Percentiles rank a stretch among this genome's conserved stretches.
Conservation (phyloP, 441 rosid genomes). For the Isatis lusitanica region DNA sequence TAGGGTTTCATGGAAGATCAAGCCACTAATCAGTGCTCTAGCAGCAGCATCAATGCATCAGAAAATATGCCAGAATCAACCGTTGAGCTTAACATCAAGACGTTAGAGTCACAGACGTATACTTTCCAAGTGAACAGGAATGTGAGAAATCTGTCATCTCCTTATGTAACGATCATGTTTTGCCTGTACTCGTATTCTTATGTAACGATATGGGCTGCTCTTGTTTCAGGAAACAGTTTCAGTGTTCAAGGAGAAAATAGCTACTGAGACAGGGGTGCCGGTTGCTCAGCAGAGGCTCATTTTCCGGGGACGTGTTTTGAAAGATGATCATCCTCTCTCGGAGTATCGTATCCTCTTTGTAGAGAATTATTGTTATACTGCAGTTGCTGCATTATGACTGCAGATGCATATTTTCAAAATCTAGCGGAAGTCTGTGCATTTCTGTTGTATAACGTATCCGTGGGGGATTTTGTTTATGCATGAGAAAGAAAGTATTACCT, state of each 20-base stretch:
- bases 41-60: conserved; percentile 43
- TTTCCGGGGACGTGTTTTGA: conserved; percentile 89
- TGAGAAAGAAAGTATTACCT: neutral
- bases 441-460: neutral
- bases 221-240: conserved; percentile 69
- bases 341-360: conserved; percentile 82
- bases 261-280: conserved; percentile 66
- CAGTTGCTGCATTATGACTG: neutral
- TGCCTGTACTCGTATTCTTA: neutral
- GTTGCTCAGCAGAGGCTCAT: conserved; percentile 91
- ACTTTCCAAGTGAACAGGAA: conserved; percentile 70
- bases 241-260: conserved; percentile 85
- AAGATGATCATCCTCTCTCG: conserved; percentile 88
- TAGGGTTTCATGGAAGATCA: conserved; percentile 66
- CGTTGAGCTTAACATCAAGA: conserved; percentile 80
- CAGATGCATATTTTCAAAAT: neutral
- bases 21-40: conserved; percentile 53
- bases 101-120: conserved; percentile 73
- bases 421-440: neutral
- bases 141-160: conserved; percentile 47
- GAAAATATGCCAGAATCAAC: conserved; percentile 56
- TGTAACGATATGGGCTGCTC: neutral
- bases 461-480: neutral
- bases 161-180: neutral
- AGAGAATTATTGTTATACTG: neutral